Percentiles rank a stretch among this genome's conserved stretches.
Evolutionary conservation across 164 flowering plant genomes (phyloP).

Genomic region (Nymphaea thermarum): DNA sequence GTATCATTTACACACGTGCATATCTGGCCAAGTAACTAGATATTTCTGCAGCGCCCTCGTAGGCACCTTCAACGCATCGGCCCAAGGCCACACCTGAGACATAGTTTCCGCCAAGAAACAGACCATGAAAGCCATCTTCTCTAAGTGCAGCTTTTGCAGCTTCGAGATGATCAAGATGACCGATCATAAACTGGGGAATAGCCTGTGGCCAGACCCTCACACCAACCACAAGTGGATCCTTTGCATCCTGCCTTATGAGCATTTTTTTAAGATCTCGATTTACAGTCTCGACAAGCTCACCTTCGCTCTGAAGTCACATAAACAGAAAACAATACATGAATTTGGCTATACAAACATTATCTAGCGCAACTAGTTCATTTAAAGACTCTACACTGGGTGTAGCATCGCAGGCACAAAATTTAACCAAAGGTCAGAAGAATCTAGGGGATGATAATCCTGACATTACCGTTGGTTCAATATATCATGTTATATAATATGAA

Average conservation of each 20-base stretch:
- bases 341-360: not conserved
- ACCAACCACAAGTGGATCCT: conserved; percentile 60
- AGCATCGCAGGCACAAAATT: not conserved
- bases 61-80: conserved; percentile 89
- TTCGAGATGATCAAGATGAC: conserved; percentile 71
- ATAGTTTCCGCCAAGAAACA: conserved; percentile 86
- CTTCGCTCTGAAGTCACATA: conserved; percentile 30
- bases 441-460: not conserved
- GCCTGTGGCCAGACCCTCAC: conserved; percentile 92
- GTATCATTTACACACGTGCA: conserved; percentile 6
- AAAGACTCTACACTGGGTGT: not conserved
- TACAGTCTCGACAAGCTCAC: conserved; percentile 72
- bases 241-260: conserved; percentile 61
- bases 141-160: conserved; percentile 47
- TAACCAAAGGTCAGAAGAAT: not conserved
- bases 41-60: conserved; percentile 59
- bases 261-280: conserved; percentile 83
- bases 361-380: not conserved
- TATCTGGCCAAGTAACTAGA: conserved; percentile 36
- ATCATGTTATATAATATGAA: no score
- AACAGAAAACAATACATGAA: not conserved
- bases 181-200: conserved; percentile 84
- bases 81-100: conserved; percentile 98
- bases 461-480: no score
- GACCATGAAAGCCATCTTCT: conserved; percentile 44